Evolutionary conservation across 129 eudicot species (phyloP).

Genomic region (Scalesia atractyloides): DNA sequence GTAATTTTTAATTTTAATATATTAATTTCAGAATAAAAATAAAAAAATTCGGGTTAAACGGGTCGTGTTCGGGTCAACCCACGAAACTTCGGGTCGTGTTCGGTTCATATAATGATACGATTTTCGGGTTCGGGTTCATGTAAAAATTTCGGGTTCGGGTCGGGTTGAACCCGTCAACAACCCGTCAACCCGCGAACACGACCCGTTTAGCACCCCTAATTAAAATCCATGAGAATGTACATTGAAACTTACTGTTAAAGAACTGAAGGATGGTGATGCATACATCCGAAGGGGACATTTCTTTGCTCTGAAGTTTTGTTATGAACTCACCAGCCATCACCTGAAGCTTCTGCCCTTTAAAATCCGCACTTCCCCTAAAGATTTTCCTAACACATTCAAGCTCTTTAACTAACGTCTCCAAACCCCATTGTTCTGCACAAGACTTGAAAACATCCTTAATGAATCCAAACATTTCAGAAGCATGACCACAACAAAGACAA

Average conservation of each 20-base stretch:
- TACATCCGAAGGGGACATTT: constrained; percentile 63
- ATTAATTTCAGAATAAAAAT: no score
- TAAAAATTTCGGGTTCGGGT: no score
- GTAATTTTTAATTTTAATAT: no score
- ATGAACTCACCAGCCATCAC: constrained; percentile 57
- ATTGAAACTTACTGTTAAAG: constrained; percentile 60
- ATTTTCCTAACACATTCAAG: constrained; percentile 79
- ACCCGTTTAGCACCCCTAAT: no score
- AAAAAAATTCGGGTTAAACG: no score
- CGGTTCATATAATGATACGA: no score
- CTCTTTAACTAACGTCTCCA: constrained; percentile 61
- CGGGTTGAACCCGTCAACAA: no score
- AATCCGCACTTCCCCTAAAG: constrained; percentile 69
- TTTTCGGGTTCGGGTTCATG: no score
- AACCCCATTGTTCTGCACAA: constrained; percentile 72
- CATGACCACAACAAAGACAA: constrained; percentile 83
- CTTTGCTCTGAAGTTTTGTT: constrained; percentile 52
- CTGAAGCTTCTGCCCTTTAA: constrained; percentile 73
- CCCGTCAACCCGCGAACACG: no score
- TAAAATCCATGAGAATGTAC: not conserved
- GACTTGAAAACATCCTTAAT: constrained; percentile 71
- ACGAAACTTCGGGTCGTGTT: no score
- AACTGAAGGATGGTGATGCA: constrained; percentile 65
- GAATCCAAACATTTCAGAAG: constrained; percentile 91
- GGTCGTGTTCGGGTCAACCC: no score